Conservation (phyloP, 208 protist genomes). For the Histomonas meleagridis region DNA sequence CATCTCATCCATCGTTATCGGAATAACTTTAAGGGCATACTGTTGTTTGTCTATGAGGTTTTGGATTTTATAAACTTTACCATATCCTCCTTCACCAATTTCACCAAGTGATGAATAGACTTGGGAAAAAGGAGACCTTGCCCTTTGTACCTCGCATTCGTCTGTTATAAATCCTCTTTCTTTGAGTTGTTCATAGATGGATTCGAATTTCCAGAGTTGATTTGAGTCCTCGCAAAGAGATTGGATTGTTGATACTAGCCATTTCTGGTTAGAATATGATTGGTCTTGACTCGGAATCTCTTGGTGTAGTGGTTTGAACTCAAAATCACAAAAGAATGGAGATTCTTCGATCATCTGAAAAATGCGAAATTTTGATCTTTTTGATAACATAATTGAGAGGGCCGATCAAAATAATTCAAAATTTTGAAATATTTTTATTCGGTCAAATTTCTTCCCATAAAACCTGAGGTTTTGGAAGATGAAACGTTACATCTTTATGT, state of each 20-base stretch:
- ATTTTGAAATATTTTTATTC: too few species aligned
- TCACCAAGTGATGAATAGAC: neutral
- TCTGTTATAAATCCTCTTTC: neutral
- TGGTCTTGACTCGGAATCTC: too few species aligned
- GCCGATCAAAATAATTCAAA: too few species aligned
- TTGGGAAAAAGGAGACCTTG: neutral
- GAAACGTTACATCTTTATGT: too few species aligned
- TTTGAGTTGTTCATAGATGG: neutral
- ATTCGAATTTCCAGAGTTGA: neutral
- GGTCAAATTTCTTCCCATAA: too few species aligned
- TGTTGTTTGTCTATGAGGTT: constrained; percentile 8
- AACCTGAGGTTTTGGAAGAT: too few species aligned
- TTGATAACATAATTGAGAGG: too few species aligned
- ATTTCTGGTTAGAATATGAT: too few species aligned
- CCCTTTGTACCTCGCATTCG: neutral
- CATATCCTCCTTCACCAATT: neutral
- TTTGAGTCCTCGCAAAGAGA: neutral
- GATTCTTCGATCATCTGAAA: too few species aligned
- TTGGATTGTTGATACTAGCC: neutral
- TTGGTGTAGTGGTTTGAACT: too few species aligned
- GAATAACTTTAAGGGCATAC: constrained; percentile 4
- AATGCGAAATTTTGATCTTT: too few species aligned
- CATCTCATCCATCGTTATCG: neutral
- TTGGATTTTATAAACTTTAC: neutral
- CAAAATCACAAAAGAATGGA: too few species aligned